Conservation (phyloP, 805 yeast genomes). For the Blastobotrys parvus region DNA sequence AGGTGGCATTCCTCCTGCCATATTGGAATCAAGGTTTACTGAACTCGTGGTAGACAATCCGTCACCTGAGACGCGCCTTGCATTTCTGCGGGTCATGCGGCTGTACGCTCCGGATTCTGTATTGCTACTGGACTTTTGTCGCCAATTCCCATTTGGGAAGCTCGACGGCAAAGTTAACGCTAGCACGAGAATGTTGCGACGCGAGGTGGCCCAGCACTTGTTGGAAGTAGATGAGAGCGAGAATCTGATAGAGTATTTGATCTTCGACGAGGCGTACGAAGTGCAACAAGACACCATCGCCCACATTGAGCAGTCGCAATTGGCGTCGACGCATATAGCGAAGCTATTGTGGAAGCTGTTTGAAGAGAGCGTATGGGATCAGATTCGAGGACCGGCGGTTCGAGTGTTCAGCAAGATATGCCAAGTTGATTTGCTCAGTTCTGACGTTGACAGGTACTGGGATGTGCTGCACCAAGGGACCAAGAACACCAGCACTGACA, state of each 20-base stretch:
- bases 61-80: conserved; percentile 18
- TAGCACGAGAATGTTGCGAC: conserved; percentile 11
- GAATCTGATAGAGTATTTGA: background rate
- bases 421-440: conserved; percentile 12
- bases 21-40: conserved; percentile 5
- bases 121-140: background rate
- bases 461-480: conserved; percentile 26
- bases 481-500: conserved; percentile 35
- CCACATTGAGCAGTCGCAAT: background rate
- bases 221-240: background rate
- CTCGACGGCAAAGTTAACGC: conserved; percentile 5
- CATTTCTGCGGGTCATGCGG: conserved; percentile 12
- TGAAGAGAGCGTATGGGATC: conserved; percentile 17
- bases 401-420: conserved; percentile 13
- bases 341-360: conserved; percentile 16
- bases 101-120: conserved; percentile 2
- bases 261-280: conserved; percentile 17
- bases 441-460: conserved; percentile 20
- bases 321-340: background rate
- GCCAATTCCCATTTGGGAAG: background rate
- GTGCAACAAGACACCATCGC: conserved; percentile 12
- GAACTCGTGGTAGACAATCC: conserved; percentile 13
- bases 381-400: conserved; percentile 21
- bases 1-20: too few species aligned
- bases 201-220: conserved; percentile 10